These are phyloP conservation scores for Pseudogymnoascus verrucosus DNA, from an alignment of 2,329 filamentous ascomycete genomes.

Conservation along the genomic window DNA sequence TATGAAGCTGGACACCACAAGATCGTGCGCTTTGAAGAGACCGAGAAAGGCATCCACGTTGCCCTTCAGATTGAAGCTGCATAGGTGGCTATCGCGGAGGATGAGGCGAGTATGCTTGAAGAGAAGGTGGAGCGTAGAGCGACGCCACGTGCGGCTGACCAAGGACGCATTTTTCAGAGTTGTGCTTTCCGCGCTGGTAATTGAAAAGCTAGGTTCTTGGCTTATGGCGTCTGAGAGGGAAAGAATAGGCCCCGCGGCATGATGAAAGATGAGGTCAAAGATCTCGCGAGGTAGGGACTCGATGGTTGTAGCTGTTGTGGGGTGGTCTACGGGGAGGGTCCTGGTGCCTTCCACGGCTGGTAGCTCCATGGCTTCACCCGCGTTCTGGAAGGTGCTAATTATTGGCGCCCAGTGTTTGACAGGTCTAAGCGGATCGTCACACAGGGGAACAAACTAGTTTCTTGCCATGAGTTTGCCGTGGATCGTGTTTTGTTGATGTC, in stretches of 20 bases:
- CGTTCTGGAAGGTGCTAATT: background rate
- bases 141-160: conserved; percentile 46
- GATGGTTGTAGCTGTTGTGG: conserved; percentile 13
- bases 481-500: background rate
- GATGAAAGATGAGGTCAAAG: conserved; percentile 47
- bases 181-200: conserved; percentile 31
- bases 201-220: conserved; percentile 38
- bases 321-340: background rate
- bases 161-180: conserved; percentile 49
- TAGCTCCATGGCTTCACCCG: background rate
- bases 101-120: conserved; percentile 46
- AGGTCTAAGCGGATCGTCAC: background rate
- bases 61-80: background rate
- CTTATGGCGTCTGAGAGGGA: conserved; percentile 39
- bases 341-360: no score
- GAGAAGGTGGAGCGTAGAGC: conserved; percentile 43
- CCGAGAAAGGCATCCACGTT: background rate
- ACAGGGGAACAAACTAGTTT: background rate
- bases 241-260: conserved; percentile 42
- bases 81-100: conserved; percentile 15
- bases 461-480: no score
- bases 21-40: background rate
- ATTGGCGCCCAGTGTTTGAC: background rate
- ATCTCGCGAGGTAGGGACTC: conserved; percentile 51
- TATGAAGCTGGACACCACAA: background rate